A percentile compares a stretch with the other conserved stretches of the same genome.
Evolutionary conservation across 73 alveolate genomes (phyloP).

Genomic region (Tetrahymena elliotti): DNA sequence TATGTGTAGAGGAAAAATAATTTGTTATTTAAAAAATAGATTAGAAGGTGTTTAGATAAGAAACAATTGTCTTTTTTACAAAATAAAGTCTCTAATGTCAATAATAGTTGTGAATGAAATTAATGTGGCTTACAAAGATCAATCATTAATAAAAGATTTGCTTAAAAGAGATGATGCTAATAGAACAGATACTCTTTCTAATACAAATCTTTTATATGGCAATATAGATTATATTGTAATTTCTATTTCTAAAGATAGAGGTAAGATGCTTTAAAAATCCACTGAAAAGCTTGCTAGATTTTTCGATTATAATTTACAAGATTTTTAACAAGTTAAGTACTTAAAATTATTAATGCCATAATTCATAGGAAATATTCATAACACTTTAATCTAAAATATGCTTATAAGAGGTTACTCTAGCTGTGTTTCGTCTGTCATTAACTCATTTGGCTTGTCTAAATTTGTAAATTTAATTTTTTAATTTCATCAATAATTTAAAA

Average conservation of each 20-base stretch:
- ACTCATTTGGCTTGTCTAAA: neutral
- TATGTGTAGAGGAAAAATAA: no score
- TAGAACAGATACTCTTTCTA: neutral
- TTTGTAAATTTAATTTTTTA: neutral
- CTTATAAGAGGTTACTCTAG: neutral
- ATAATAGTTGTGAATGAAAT: neutral
- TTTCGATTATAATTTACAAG: neutral
- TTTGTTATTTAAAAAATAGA: neutral
- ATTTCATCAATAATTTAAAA: neutral
- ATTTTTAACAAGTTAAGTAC: neutral
- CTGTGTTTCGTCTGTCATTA: neutral
- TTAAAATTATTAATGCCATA: neutral
- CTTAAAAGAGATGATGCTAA: neutral
- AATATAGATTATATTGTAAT: neutral
- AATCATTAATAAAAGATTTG: neutral
- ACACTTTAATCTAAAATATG: neutral
- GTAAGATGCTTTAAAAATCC: neutral
- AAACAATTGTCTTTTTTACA: neutral
- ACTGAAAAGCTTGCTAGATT: neutral
- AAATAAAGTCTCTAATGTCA: neutral
- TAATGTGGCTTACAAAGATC: neutral
- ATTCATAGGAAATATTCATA: neutral
- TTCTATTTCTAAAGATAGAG: neutral
- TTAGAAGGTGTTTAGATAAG: neutral
- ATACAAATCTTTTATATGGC: neutral